Base-by-base conservation (phyloP, 495 filamentous ascomycete species). In the Podospora didyma region DNA sequence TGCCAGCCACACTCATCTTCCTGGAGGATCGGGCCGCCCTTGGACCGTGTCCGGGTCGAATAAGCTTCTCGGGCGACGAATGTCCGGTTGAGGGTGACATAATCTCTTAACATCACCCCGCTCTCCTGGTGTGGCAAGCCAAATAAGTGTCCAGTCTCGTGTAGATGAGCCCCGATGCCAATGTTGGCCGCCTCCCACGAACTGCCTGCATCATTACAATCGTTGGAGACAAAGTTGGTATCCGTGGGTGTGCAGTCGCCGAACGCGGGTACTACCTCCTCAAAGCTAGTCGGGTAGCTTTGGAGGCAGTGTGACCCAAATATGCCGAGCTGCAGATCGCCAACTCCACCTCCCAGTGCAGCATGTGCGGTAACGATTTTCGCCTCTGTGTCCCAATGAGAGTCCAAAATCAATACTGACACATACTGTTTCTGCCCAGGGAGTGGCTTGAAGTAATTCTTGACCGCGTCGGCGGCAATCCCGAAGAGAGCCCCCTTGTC, bases 151-250 rank as follows among this genome's bases (percentile, higher is more conserved):
- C 92, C 92, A 0, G 84, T 84, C 70, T 96, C 91, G 65, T 95
- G 92, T 12, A 97, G 72, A 73, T 96, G 91, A 23, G 91, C 92
- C 9, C 92, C 92, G 61, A 96, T 95, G 46, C 92, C 91, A 57
- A 96, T 82, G 62, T 92, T 93, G 7, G 90, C 90, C 17, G 91
- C 84, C 66, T 96, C 92, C 91, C 91, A 96, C 54, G 86, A 94
- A 53, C 87, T 95, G 12, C 90, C 90, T 21, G 84, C 84, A 45
- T 96, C 88, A 44, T 88, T 87, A 62, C 80, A 88, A 66, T 96
- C 92, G 62, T 96, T 95, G 5, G 85, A 88, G 46, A 95, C 85
- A 61, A 81, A 84, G 35, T 82, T 81, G 6, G 87, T 92, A 65
- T 96, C 89, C 4, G 92, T 96, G 22, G 85, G 81, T 12, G 91